Conservation (phyloP, 192 early-diverging fungal genomes). For the Coemansia sp. region DNA sequence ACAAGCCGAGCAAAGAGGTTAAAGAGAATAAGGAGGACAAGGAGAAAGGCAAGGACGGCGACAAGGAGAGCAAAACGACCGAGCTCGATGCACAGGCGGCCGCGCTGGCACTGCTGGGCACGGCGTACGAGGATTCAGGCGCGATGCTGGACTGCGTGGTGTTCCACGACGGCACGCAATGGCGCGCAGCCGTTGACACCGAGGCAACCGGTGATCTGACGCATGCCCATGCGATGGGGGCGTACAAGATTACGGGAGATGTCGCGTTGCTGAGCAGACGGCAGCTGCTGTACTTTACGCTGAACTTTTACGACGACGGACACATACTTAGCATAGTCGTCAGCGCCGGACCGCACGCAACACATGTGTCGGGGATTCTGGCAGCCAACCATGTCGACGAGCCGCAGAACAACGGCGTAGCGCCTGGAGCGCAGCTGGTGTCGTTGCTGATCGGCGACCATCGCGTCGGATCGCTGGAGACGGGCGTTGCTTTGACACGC, state of each 20-base stretch:
- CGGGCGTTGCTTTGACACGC: slow-evolving; percentile 76
- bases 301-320: slow-evolving; percentile 92
- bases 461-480: slow-evolving; percentile 77
- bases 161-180: slow-evolving; percentile 87
- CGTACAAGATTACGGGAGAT: slow-evolving; percentile 72
- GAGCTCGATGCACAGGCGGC: slow-evolving; percentile 59
- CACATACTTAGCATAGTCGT: slow-evolving; percentile 80
- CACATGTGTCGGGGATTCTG: slow-evolving; percentile 93
- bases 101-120: slow-evolving; percentile 61
- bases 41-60: slow-evolving; percentile 15
- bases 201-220: slow-evolving; percentile 76
- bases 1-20: not conserved
- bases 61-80: slow-evolving; percentile 44
- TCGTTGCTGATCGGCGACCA: slow-evolving; percentile 93
- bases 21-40: slow-evolving; percentile 10
- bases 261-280: slow-evolving; percentile 74
- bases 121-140: slow-evolving; percentile 76
- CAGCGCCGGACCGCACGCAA: slow-evolving; percentile 81
- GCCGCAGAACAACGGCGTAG: slow-evolving; percentile 82
- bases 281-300: slow-evolving; percentile 81
- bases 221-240: slow-evolving; percentile 62
- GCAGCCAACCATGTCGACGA: slow-evolving; percentile 88
- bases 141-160: slow-evolving; percentile 77
- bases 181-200: slow-evolving; percentile 81
- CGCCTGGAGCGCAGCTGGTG: slow-evolving; percentile 93